Base-by-base conservation (phyloP, 2,329 filamentous ascomycete species). In the Aspergillus nomiae region DNA sequence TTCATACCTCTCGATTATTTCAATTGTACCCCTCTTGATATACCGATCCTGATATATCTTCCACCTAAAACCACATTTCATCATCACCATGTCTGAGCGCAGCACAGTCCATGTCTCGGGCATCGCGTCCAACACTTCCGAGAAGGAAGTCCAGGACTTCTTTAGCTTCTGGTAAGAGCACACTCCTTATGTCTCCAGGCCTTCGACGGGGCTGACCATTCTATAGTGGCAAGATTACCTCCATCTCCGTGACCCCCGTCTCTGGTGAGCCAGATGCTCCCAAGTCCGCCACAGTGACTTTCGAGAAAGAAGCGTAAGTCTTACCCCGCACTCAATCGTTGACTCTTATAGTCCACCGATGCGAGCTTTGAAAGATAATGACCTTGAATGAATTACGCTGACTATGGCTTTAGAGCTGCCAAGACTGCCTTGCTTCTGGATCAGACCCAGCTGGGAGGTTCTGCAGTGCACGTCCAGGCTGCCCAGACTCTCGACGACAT, bases 351-450 rank as follows among this genome's bases (percentile, higher is more conserved):
- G 57, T 32, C n/a, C 46, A 26, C 12, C 45, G 28, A 21, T 50
- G 50, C 32, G n/a, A 36, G 11, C 51, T 24, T 46, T 26, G 26
- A 32, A 26, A 26, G 9, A 50, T 4, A 3, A 50, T 4, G 8
- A 50, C 8, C 30, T 19, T 36, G 51, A 21, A 36, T 30, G 54
- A 10, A 54, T 41, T n/a, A 32, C 28, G 62, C 43, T 56, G 43
- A 66, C 58, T 38, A 60, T 21, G 34, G 36, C 16, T 53, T 46
- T 58, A 83, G 81, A 16, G 95, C 95, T 57, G 94, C 94, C 64
- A 97, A 97, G 85, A 99, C 95, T 26, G 95, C 95, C 30, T 91
- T 97, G 46, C 91, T 99, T 63, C 89, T 99, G 68, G 94, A 98
- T 83, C 96, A 97, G 85, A 99, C 95, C 59, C 91, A 96, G 81